These are phyloP conservation scores for Pseudogymnoascus sp. DNA, from an alignment of 2,329 filamentous ascomycete species.

Conservation along the genomic window DNA sequence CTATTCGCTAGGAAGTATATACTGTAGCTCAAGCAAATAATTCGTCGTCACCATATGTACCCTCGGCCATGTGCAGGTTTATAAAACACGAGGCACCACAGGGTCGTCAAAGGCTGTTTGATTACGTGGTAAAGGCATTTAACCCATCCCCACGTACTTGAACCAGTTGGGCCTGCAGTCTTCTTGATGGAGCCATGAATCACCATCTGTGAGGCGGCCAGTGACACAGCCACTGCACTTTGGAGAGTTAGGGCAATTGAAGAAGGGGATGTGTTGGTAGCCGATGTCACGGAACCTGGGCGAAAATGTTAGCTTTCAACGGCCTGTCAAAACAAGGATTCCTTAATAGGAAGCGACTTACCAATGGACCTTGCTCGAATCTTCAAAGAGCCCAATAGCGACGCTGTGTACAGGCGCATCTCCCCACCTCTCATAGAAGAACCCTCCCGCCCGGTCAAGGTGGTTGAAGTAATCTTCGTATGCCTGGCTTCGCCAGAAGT, in stretches of 20 bases:
- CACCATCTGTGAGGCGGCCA: constrained; percentile 83
- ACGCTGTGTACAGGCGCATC: constrained; percentile 96
- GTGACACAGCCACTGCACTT: constrained; percentile 86
- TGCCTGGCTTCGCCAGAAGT: constrained; percentile 80
- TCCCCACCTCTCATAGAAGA: constrained; percentile 98
- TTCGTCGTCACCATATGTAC: not conserved
- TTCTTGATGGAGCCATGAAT: constrained; percentile 74
- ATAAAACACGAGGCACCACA: not conserved
- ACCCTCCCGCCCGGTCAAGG: constrained; percentile 85
- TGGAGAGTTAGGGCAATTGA: constrained; percentile 94
- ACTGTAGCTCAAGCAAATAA: not conserved
- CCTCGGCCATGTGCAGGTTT: not conserved
- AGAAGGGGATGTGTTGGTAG: constrained; percentile 96
- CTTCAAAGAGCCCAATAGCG: constrained; percentile 84
- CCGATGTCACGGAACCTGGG: constrained; percentile 96
- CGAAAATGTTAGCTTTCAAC: not conserved
- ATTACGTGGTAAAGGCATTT: constrained; percentile 18
- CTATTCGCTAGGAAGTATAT: not conserved
- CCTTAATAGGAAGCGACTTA: constrained; percentile 36
- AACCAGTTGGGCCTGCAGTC: constrained; percentile 97
- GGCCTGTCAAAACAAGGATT: not conserved
- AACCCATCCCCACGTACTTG: constrained; percentile 82
- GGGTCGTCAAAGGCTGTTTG: not conserved
- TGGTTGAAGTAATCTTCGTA: constrained; percentile 97
- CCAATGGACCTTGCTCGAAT: constrained; percentile 87